Conservation (phyloP, 345 rosid species). For the Pelargonium nanum region DNA sequence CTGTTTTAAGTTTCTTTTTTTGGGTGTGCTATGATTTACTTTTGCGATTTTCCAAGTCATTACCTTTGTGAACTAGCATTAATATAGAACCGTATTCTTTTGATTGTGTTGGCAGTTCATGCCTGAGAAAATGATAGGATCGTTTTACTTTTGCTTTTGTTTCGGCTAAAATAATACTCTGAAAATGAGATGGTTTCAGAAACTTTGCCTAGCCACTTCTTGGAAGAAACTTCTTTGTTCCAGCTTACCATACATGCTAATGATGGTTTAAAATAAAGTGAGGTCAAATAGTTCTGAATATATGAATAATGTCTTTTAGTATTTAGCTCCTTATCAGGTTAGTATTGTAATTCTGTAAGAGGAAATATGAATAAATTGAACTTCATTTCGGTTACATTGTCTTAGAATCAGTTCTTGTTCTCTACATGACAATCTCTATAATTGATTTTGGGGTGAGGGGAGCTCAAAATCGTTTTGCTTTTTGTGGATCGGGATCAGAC, state of each 20-base stretch:
- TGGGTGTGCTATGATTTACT: background rate
- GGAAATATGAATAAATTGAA: background rate
- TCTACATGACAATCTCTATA: too few species aligned
- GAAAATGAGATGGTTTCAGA: background rate
- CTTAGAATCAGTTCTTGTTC: too few species aligned
- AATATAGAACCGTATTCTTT: background rate
- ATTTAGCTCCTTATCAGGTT: slow-evolving; percentile 10
- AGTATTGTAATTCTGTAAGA: too few species aligned
- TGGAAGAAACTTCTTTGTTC: background rate
- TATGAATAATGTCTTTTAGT: background rate
- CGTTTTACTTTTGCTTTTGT: background rate
- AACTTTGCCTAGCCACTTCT: background rate
- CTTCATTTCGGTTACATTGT: background rate
- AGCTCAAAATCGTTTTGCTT: background rate
- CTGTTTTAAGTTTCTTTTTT: background rate
- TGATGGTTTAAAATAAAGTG: background rate
- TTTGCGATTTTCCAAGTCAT: background rate
- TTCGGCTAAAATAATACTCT: background rate
- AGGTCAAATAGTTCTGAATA: background rate
- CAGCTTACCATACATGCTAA: background rate
- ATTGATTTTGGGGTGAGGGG: background rate
- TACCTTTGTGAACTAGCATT: background rate
- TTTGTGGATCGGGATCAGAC: background rate
- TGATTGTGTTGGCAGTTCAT: background rate
- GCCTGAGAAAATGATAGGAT: background rate